Conservation (phyloP, 1,284 basidiomycete genomes). For the Microbotryum violaceum region DNA sequence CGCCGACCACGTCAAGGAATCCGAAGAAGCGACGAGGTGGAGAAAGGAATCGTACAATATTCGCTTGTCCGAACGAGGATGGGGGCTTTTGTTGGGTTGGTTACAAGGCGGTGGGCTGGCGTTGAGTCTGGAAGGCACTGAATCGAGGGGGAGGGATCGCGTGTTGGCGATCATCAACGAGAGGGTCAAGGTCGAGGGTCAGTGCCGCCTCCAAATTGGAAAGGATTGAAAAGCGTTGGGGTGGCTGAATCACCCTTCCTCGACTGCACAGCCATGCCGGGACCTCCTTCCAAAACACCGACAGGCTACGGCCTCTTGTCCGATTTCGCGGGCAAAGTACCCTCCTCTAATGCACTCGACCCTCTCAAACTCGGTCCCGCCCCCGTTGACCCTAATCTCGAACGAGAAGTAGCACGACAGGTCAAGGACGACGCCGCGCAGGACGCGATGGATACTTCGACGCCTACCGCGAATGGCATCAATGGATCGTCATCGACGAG, state of each 20-base stretch:
- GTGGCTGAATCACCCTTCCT: background rate
- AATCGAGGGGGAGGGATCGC: constrained; percentile 58
- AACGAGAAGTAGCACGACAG: constrained; percentile 65
- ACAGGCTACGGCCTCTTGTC: constrained; percentile 7
- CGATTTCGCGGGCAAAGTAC: constrained; percentile 1
- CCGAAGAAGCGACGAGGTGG: constrained; percentile 72
- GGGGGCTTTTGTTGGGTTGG: constrained; percentile 90
- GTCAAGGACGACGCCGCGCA: constrained; percentile 44
- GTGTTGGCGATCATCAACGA: constrained; percentile 93
- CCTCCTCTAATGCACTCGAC: background rate
- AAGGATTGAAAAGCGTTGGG: background rate
- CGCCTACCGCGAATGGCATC: background rate
- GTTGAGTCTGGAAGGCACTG: constrained; percentile 64
- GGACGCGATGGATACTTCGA: constrained; percentile 15
- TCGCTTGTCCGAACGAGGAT: constrained; percentile 83
- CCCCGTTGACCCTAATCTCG: constrained; percentile 68
- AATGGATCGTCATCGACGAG: constrained; percentile 26
- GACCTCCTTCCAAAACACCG: constrained; percentile 12
- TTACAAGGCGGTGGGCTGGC: constrained; percentile 78
- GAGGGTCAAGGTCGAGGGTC: constrained; percentile 82
- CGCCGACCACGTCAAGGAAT: constrained; percentile 61
- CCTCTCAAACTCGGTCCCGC: constrained; percentile 70
- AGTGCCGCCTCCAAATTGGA: constrained; percentile 29
- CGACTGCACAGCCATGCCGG: constrained; percentile 20
- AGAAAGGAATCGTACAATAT: constrained; percentile 84